phyloP scores from a whole-genome alignment of 306 rosid species.

The Boehmeria nivea region DNA sequence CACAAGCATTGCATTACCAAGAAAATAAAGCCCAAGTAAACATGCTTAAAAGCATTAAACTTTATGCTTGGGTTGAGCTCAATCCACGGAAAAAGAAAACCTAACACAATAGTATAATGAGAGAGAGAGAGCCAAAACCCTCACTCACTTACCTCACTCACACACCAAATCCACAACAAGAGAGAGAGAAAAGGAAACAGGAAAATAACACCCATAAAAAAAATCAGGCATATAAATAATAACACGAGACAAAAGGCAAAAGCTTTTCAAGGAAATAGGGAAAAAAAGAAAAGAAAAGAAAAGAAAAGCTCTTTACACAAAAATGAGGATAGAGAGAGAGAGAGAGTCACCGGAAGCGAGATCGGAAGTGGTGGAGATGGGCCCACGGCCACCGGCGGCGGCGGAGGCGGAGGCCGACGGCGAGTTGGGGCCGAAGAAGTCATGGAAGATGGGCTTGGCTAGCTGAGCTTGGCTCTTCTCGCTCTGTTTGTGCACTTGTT shows the following conservation, averaged over 20 bases:
- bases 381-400: conserved; percentile 30
- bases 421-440: conserved; percentile 72
- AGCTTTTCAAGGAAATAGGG: not conserved
- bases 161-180: conserved; percentile 17
- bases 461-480: conserved; percentile 9
- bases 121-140: conserved; percentile 7
- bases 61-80: too few relatives aligned
- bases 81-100: too few relatives aligned
- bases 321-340: conserved; percentile 8
- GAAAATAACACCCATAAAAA: not conserved
- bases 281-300: not conserved
- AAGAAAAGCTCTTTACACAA: not conserved
- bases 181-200: too few relatives aligned
- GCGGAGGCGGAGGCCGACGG: conserved; percentile 26
- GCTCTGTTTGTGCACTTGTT: conserved; percentile 17
- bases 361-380: conserved; percentile 53
- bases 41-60: too few relatives aligned
- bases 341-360: conserved; percentile 64
- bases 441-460: conserved; percentile 61
- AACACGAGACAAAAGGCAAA: not conserved
- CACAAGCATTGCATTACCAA: too few relatives aligned
- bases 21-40: too few relatives aligned
- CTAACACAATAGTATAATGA: too few relatives aligned
- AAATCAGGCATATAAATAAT: not conserved
- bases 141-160: conserved; percentile 27